Base-by-base conservation (phyloP, 805 yeast genomes). In the Pichia nakasei region DNA sequence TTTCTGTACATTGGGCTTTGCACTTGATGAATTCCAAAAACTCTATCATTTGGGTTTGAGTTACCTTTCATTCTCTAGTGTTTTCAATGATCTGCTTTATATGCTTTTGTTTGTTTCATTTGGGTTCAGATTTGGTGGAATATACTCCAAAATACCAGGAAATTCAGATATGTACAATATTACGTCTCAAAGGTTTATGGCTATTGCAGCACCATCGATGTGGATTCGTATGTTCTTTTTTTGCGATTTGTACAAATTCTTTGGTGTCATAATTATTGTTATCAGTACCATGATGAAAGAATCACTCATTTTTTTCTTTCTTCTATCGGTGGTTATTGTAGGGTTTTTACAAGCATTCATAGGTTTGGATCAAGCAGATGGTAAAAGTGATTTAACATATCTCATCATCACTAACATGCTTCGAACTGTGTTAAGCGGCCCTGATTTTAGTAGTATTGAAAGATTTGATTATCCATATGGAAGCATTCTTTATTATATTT, bases 261-360 rank as follows among this genome's bases (percentile, higher is more conserved):
- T 86, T 39, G 96, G 96, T 35, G 85, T 88, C 2, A 83, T 87
- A 87, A 74, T 87, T 49, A 91, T 87, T 24, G 91, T 87, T 5
- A 66, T 85, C 40, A 85, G 85, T 55, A 81, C 80, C 45, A 82
- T 87, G 86, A 81, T 87, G 85, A 79, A 82, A 53, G 96, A 87
- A 60, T 82, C 93, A 2, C 59, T 85, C n/a, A 70, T 86, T 13
- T 87, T 87, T 66, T 87, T 87, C 57, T 82, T 85, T 37, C 65
- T 87, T 51, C 67, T 87, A 44, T 65, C 73, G 9, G 75, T 86
- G 45, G 79, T 87, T 32, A 78, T 82, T 48, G 59, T 82, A 39
- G 96, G 96, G 0, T 87, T 87, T 63, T 65, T 85, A 44, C 96
- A 87, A 59, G 95, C 94, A 0, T 85, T 87, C 60, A 61, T 87